Conservation (phyloP, 169 alveolate species). For the Miamiensis avidus region DNA sequence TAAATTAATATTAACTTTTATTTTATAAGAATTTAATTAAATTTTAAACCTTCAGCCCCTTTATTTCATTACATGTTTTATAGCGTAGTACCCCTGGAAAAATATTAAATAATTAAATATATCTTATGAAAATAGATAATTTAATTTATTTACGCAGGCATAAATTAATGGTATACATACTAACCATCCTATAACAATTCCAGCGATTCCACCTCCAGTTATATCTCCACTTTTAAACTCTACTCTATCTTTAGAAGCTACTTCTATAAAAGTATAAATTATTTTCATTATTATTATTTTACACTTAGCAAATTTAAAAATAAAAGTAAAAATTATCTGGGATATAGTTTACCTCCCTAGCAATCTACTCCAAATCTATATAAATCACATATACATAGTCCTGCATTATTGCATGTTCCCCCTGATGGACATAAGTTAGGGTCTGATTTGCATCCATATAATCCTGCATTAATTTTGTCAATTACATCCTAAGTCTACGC, state of each 20-base stretch:
- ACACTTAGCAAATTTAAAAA: too few species aligned
- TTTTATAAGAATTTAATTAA: too few species aligned
- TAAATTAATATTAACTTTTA: too few species aligned
- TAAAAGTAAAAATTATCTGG: neutral
- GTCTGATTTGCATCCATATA: neutral
- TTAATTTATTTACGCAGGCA: too few species aligned
- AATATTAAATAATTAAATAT: too few species aligned
- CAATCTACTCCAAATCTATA: neutral
- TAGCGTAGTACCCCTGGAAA: too few species aligned
- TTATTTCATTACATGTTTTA: too few species aligned
- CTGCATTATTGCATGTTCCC: neutral
- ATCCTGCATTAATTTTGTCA: neutral
- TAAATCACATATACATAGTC: neutral
- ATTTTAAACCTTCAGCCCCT: too few species aligned
- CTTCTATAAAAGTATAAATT: neutral
- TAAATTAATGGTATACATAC: too few species aligned
- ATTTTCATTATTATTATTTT: too few species aligned
- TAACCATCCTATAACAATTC: neutral
- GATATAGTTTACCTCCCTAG: neutral
- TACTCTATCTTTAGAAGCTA: neutral
- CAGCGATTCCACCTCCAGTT: neutral
- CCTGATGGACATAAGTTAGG: neutral
- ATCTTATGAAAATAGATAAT: too few species aligned
- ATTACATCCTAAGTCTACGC: neutral
- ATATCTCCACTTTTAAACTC: neutral